These are phyloP conservation scores for Lizonia empirigonia DNA, from an alignment of 2,329 filamentous ascomycete genomes.

Conservation along the genomic window DNA sequence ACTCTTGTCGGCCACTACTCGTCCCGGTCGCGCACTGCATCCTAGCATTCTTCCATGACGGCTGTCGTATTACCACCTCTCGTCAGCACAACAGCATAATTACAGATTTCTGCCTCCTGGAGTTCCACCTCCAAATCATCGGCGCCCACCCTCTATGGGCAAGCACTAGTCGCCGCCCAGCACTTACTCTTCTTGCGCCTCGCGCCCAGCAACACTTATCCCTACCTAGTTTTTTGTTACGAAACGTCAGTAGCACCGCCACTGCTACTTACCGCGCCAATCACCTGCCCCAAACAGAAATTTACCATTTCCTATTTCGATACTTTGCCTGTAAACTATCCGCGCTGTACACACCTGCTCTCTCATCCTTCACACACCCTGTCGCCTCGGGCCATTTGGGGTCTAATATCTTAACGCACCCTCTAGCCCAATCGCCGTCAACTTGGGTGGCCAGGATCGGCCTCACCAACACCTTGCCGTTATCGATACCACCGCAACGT, in stretches of 20 bases:
- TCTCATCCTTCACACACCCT: slow-evolving; percentile 7
- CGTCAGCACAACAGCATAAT: slow-evolving; percentile 29
- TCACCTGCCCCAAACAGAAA: slow-evolving; percentile 23
- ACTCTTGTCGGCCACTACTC: slow-evolving; percentile 36
- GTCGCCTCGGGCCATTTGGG: slow-evolving; percentile 9
- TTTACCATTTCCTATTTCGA: slow-evolving; percentile 40
- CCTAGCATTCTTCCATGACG: slow-evolving; percentile 28
- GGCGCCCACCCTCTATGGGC: slow-evolving; percentile 37
- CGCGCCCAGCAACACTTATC: slow-evolving; percentile 50
- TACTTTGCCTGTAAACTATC: slow-evolving; percentile 34
- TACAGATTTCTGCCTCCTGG: slow-evolving; percentile 32
- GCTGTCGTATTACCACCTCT: slow-evolving; percentile 25
- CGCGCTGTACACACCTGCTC: slow-evolving; percentile 15
- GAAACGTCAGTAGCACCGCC: slow-evolving; percentile 30
- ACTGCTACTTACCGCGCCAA: slow-evolving; percentile 31
- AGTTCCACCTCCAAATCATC: slow-evolving; percentile 33
- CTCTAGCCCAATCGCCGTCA: slow-evolving; percentile 65
- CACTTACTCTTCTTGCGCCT: slow-evolving; percentile 48
- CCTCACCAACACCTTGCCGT: slow-evolving; percentile 45
- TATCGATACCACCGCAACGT: slow-evolving; percentile 18
- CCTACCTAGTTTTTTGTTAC: slow-evolving; percentile 40
- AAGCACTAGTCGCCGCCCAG: slow-evolving; percentile 31
- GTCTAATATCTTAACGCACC: slow-evolving; percentile 53
- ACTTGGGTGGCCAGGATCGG: slow-evolving; percentile 74
- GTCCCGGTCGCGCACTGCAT: slow-evolving; percentile 32